Conservation (phyloP, 768 basidiomycete genomes). For the Russula compacta region DNA sequence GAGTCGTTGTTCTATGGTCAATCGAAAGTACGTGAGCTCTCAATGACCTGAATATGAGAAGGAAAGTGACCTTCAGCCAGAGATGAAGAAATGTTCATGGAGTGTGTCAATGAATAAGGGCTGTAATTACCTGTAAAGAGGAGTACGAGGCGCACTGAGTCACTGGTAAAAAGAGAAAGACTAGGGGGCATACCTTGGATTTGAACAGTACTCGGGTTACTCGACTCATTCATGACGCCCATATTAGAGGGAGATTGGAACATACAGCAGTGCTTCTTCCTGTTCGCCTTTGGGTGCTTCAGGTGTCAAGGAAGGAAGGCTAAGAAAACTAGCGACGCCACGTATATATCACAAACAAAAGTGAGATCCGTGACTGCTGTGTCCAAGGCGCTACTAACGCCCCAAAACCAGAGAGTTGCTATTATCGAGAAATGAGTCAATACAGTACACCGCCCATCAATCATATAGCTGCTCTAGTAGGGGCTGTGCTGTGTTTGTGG, state of each 20-base stretch:
- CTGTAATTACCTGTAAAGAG: background rate
- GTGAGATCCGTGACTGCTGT: background rate
- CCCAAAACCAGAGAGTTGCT: background rate
- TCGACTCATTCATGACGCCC: background rate
- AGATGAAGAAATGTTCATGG: background rate
- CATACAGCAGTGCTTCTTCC: slow-evolving; percentile 1
- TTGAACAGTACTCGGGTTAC: background rate
- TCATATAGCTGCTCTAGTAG: background rate
- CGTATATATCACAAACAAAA: background rate
- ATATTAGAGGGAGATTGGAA: background rate
- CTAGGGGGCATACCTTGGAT: background rate
- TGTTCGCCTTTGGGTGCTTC: background rate
- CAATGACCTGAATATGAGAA: background rate
- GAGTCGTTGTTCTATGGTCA: background rate
- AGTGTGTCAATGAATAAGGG: background rate
- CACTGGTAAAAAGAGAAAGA: background rate
- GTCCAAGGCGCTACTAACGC: background rate
- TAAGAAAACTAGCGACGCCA: background rate
- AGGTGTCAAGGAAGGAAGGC: background rate
- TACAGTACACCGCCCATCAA: background rate
- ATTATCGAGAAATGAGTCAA: background rate
- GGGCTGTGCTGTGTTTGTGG: slow-evolving; percentile 2
- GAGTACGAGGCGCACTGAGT: background rate
- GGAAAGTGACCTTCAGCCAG: background rate
- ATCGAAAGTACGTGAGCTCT: background rate